Evolutionary conservation across 1,139 yeast genomes (phyloP).

Genomic region (Protomyces lactucae-debilis): DNA sequence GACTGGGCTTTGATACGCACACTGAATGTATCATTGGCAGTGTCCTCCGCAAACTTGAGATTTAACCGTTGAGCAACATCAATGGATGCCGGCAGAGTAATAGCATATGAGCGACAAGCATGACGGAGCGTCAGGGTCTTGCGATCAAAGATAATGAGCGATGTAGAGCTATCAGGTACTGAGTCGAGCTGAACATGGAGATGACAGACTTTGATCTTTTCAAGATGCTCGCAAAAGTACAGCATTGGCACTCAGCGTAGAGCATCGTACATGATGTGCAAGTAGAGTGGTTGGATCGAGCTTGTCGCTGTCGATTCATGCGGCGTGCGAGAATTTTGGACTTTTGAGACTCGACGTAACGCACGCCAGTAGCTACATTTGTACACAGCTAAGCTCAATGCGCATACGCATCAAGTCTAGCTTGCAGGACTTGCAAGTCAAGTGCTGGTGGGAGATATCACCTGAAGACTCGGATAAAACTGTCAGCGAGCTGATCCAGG

Average conservation of each 20-base stretch:
- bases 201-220: conserved; percentile 5
- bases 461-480: neutral
- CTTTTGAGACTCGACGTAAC: too few relatives aligned
- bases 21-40: neutral
- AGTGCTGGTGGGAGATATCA: conserved; percentile 19
- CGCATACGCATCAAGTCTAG: conserved; percentile 7
- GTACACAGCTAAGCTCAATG: neutral
- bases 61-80: neutral
- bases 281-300: neutral
- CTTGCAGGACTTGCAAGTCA: neutral
- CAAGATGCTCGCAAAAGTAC: conserved; percentile 17
- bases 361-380: too few relatives aligned
- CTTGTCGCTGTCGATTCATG: neutral
- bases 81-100: conserved; percentile 17
- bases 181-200: neutral
- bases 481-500: conserved; percentile 1
- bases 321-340: neutral
- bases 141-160: conserved; percentile 10
- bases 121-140: conserved; percentile 19
- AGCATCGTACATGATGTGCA: neutral
- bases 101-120: conserved; percentile 7
- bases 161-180: neutral
- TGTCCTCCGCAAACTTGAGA: neutral
- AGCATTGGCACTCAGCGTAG: conserved; percentile 5
- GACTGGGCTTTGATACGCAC: neutral